Conservation (phyloP, 768 basidiomycete species). For the Fistulinella prunicolor region DNA sequence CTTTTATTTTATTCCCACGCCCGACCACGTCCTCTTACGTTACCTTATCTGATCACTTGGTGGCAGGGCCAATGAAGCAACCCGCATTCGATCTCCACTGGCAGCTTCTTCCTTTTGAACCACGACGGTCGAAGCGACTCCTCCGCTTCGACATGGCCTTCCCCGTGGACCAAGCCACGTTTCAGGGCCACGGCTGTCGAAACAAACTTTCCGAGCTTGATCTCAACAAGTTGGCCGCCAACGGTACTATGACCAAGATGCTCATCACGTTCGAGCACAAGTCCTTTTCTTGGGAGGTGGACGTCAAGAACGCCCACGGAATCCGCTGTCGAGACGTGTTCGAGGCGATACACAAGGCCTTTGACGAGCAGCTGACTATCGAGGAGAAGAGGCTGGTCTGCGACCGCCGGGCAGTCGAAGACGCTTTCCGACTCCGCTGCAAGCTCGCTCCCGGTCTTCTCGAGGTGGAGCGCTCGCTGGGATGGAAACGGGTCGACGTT, state of each 20-base stretch:
- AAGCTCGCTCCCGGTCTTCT: conserved; percentile 39
- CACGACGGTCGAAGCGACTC: conserved; percentile 32
- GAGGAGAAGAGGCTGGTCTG: conserved; percentile 40
- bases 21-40: neutral
- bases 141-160: conserved; percentile 53
- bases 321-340: conserved; percentile 60
- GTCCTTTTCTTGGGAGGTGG: conserved; percentile 39
- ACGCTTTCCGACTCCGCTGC: conserved; percentile 47
- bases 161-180: conserved; percentile 33
- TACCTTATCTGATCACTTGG: conserved; percentile 28
- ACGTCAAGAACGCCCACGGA: conserved; percentile 41
- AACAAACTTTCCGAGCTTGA: conserved; percentile 37
- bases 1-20: neutral
- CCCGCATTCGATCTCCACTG: conserved; percentile 45
- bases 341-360: conserved; percentile 51
- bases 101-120: conserved; percentile 45
- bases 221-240: conserved; percentile 41
- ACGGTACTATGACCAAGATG: conserved; percentile 47
- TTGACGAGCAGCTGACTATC: conserved; percentile 41
- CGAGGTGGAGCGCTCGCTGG: conserved; percentile 42
- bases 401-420: conserved; percentile 33
- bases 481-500: conserved; percentile 56
- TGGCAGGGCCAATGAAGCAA: conserved; percentile 37
- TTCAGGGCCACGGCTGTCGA: conserved; percentile 24
- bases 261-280: conserved; percentile 40